phyloP scores from a whole-genome alignment of 129 eudicot species.

The Deinandra increscens region DNA sequence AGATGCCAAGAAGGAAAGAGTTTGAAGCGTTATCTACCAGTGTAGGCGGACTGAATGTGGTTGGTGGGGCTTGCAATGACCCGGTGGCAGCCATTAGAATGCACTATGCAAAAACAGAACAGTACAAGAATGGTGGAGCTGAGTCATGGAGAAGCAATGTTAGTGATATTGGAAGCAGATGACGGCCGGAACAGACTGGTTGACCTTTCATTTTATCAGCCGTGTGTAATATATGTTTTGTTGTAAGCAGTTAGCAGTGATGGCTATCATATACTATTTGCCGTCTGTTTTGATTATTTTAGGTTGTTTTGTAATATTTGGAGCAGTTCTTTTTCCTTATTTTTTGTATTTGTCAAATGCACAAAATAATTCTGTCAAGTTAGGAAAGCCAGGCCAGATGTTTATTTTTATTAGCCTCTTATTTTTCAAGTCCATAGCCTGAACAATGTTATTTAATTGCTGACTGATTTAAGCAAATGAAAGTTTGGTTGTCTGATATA shows the following conservation, averaged over 20 bases:
- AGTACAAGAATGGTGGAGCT: constrained; percentile 42
- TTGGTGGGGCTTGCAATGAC: constrained; percentile 29
- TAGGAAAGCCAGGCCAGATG: constrained; percentile 24
- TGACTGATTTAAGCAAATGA: neutral
- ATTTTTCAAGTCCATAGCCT: neutral
- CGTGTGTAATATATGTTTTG: constrained; percentile 26
- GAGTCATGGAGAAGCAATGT: constrained; percentile 52
- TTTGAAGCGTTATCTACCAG: constrained; percentile 20
- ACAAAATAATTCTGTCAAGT: constrained; percentile 30
- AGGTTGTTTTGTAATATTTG: constrained; percentile 32
- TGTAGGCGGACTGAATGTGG: constrained; percentile 12
- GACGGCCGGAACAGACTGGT: constrained; percentile 2
- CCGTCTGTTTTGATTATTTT: constrained; percentile 31
- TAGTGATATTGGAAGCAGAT: constrained; percentile 65
- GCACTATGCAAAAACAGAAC: constrained; percentile 71
- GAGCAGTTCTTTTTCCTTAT: neutral
- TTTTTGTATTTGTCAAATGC: constrained; percentile 35
- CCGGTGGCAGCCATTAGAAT: constrained; percentile 86
- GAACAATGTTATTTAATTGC: neutral
- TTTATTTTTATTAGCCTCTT: neutral
- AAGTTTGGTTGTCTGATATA: constrained; percentile 11
- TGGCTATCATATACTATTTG: constrained; percentile 19
- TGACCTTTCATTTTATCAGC: neutral
- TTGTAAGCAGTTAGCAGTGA: constrained; percentile 27
- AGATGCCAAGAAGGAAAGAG: constrained; percentile 53